Conservation (phyloP, 108 stramenopile genomes). For the Schizochytrium sp. region DNA sequence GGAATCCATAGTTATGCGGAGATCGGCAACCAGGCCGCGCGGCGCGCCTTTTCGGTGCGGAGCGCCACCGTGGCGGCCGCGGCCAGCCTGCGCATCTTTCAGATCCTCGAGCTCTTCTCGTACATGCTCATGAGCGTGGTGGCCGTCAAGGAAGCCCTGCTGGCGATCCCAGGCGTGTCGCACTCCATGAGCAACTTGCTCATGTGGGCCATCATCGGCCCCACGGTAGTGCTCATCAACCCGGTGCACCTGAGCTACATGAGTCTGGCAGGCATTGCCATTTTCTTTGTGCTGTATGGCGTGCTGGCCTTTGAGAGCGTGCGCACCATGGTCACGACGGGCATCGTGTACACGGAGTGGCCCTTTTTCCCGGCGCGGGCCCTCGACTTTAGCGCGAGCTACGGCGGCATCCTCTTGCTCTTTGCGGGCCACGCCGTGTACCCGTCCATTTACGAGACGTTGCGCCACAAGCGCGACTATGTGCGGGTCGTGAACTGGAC, state of each 20-base stretch:
- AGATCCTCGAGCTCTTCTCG: not conserved
- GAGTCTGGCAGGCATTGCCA: not conserved
- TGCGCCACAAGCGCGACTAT: not conserved
- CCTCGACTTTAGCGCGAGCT: not conserved
- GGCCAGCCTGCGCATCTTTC: not conserved
- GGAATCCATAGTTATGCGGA: conserved; percentile 6
- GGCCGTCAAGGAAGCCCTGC: not conserved
- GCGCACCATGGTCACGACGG: not conserved
- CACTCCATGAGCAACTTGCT: not conserved
- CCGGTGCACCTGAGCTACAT: not conserved
- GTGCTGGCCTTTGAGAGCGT: not conserved
- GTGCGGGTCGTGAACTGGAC: not conserved
- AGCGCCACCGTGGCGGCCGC: not conserved
- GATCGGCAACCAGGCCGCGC: not conserved
- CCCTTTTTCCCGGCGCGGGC: not conserved
- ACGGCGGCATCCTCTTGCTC: not conserved
- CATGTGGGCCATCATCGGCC: not conserved
- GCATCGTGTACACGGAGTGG: not conserved
- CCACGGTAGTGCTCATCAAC: not conserved
- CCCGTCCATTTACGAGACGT: not conserved
- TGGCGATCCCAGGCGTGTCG: not conserved
- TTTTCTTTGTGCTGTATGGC: not conserved
- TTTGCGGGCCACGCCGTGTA: conserved; percentile 8
- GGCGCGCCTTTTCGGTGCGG: not conserved
- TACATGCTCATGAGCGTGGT: not conserved